Evolutionary conservation across 345 rosid genomes (phyloP).

Genomic region (Populus deltoides): DNA sequence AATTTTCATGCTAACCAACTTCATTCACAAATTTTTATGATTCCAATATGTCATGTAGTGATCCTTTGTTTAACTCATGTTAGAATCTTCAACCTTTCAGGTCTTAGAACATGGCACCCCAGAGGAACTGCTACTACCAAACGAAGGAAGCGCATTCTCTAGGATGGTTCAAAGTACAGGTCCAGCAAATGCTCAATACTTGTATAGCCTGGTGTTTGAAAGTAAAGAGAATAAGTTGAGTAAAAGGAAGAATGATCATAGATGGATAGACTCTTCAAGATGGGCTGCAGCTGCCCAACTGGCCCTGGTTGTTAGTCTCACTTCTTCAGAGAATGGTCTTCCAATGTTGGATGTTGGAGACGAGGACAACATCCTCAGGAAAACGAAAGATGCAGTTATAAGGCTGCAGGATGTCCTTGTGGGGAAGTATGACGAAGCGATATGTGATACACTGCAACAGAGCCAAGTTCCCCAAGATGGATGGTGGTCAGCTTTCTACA

Average conservation of each 20-base stretch:
- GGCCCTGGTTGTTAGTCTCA: slow-evolving; percentile 71
- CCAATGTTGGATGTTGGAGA: slow-evolving; percentile 49
- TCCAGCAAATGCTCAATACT: slow-evolving; percentile 29
- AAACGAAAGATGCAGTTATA: slow-evolving; percentile 70
- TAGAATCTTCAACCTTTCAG: slow-evolving; percentile 12
- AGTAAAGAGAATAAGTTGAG: slow-evolving; percentile 9
- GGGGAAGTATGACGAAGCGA: slow-evolving; percentile 69
- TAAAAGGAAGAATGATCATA: slow-evolving; percentile 4
- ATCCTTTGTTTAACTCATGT: background rate
- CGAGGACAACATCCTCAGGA: slow-evolving; percentile 56
- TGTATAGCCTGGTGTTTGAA: slow-evolving; percentile 20
- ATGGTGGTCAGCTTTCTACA: slow-evolving; percentile 93
- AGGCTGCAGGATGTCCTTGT: slow-evolving; percentile 73
- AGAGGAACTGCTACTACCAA: slow-evolving; percentile 28
- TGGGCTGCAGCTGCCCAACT: slow-evolving; percentile 55
- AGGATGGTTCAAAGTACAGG: slow-evolving; percentile 37
- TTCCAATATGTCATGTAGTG: background rate
- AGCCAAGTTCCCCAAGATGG: slow-evolving; percentile 54
- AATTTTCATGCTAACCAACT: background rate
- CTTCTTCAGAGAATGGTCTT: slow-evolving; percentile 63
- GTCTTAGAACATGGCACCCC: slow-evolving; percentile 32
- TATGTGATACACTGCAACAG: slow-evolving; percentile 49
- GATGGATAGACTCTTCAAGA: slow-evolving; percentile 29
- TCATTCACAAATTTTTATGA: background rate
- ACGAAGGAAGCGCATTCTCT: slow-evolving; percentile 28